A percentile compares a stretch with the other conserved stretches of the same genome.
phyloP scores from a whole-genome alignment of 2,329 filamentous ascomycete genomes.

The Hypomyces perniciosus region DNA sequence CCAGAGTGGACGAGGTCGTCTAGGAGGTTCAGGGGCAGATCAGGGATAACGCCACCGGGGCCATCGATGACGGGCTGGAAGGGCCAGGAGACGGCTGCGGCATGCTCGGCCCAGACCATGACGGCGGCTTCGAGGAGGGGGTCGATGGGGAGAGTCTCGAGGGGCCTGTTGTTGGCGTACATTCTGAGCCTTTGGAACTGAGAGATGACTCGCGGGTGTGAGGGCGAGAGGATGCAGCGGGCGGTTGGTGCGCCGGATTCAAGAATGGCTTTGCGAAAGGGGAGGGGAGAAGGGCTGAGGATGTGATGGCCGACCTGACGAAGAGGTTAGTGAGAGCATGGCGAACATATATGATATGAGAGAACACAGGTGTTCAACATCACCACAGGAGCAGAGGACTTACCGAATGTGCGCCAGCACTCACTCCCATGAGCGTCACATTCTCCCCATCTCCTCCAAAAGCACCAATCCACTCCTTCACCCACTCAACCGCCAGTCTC shows the following conservation, averaged over 20 bases:
- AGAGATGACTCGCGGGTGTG: constrained; percentile 50
- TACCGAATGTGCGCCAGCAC: constrained; percentile 58
- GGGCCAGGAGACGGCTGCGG: constrained; percentile 47
- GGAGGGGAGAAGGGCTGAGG: constrained; percentile 41
- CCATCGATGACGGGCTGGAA: constrained; percentile 67
- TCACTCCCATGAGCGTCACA: constrained; percentile 56
- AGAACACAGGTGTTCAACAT: not conserved
- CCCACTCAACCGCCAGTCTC: constrained; percentile 52
- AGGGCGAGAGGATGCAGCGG: constrained; percentile 45
- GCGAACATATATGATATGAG: not conserved
- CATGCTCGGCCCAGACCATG: constrained; percentile 38
- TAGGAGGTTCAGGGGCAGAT: constrained; percentile 56
- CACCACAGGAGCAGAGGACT: constrained; percentile 15
- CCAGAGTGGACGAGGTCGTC: constrained; percentile 46
- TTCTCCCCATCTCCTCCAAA: constrained; percentile 56
- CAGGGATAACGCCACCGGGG: constrained; percentile 45
- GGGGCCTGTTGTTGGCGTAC: constrained; percentile 16
- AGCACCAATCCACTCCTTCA: constrained; percentile 49
- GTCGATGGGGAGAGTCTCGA: constrained; percentile 42
- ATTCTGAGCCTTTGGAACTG: constrained; percentile 38
- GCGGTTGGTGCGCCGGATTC: constrained; percentile 53
- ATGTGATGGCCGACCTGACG: constrained; percentile 61
- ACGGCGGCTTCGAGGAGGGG: constrained; percentile 44
- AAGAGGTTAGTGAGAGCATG: not conserved
- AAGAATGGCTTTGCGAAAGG: constrained; percentile 49